Base-by-base conservation (phyloP, 2,329 filamentous ascomycete genomes). In the Coniella vitis region DNA sequence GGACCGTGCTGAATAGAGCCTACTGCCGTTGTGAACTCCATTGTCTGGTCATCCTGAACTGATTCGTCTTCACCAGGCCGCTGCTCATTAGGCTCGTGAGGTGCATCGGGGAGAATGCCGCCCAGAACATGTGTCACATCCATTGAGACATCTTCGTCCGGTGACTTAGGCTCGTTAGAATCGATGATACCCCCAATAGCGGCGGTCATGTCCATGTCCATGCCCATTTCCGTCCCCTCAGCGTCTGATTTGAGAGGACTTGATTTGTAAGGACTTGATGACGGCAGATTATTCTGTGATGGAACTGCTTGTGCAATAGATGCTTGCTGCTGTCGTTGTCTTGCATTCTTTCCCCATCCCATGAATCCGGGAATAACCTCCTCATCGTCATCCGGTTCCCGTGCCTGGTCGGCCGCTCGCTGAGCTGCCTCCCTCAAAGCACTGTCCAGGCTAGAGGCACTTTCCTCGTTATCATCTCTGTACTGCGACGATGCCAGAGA, bases 91-190 rank as follows among this genome's bases (percentile, higher is more conserved):
- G 31, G 17, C 4, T 19, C 19, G 35, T 36, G 8, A 50, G 47
- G 25, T 48, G 57, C 8, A 41, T 69, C 73, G 4, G 75, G 69
- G 17, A 95, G 66, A 47, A 97, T 96, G 3, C 84, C 79, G 8
- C 91, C 91, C 46, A 95, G 73, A 8, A 81, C 87, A 47, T 80
- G 81, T 2, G 91, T 96, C 7, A 96, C 87, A 58, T 97, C 91
- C 91, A 97, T 96, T 19, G 88, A 93, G 74, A 94, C 83, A 35
- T 90, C 87, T 55, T 81, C 78, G 17, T 78, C 75, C 4, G 42
- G 29, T 14, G 51, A 47, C 7, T 55, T 48, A 32, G 49, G 40
- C 22, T 32, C 32, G 22, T 55, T 34, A 29, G 55, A 36, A 21
- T 50, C 47, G 32, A 75, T 53, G 44, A 75, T 73, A 1, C 67